Conservation (phyloP, 257 asterid species). For the Forsythia viridissima region DNA sequence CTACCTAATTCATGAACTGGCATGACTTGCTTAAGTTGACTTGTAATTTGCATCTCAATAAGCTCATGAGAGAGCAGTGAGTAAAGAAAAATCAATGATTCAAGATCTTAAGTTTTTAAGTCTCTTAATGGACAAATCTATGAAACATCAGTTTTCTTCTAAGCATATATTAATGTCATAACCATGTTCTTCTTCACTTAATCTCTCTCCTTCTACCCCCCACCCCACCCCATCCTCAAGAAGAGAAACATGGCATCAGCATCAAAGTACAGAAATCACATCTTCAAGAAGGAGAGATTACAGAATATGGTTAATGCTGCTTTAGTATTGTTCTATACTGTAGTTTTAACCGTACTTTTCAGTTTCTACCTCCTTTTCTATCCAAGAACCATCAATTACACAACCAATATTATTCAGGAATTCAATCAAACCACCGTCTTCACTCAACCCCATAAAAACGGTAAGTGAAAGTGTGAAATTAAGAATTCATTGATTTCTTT, state of each 20-base stretch:
- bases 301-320: constrained; percentile 10
- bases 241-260: constrained; percentile 6
- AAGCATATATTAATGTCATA: not conserved
- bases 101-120: too few relatives aligned
- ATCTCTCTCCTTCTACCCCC: not conserved
- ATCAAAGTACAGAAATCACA: constrained; percentile 13
- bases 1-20: constrained; percentile 22
- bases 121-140: too few relatives aligned
- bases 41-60: not conserved
- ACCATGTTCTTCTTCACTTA: not conserved
- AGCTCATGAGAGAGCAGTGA: not conserved
- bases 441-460: constrained; percentile 15
- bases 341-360: constrained; percentile 22
- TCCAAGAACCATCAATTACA: constrained; percentile 19
- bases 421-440: constrained; percentile 12
- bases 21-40: not conserved
- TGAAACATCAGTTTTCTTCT: too few relatives aligned
- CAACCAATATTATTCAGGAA: not conserved
- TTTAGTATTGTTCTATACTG: constrained; percentile 27
- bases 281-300: constrained; percentile 23
- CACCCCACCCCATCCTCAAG: not conserved
- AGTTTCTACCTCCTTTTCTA: constrained; percentile 25
- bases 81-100: too few relatives aligned
- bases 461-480: constrained; percentile 2
- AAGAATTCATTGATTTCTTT: not conserved